A percentile compares a stretch with the other conserved stretches of the same genome.
Conservation (phyloP, 2,329 filamentous ascomycete genomes). For the Bipolaris zeicola region DNA sequence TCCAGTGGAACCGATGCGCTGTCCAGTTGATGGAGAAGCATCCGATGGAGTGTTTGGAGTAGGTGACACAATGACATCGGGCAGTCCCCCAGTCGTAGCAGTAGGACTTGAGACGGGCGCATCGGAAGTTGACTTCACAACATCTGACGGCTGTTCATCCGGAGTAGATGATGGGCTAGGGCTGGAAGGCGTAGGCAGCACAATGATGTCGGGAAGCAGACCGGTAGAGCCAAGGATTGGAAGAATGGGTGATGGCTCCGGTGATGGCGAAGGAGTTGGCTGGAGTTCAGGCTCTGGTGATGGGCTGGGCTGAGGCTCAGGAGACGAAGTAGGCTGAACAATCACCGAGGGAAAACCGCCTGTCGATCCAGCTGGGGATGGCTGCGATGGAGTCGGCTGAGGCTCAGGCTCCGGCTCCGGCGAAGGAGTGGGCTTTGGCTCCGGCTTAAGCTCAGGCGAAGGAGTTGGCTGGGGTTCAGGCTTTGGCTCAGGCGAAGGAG, state of each 20-base stretch:
- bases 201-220: slow-evolving; percentile 20
- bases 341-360: slow-evolving; percentile 9
- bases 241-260: not conserved
- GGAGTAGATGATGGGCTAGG: not conserved
- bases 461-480: too few relatives aligned
- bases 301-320: slow-evolving; percentile 4
- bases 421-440: slow-evolving; percentile 10
- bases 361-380: slow-evolving; percentile 16
- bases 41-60: not conserved
- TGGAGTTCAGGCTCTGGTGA: not conserved
- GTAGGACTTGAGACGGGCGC: not conserved
- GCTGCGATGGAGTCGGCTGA: not conserved
- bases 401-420: not conserved
- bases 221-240: slow-evolving; percentile 29
- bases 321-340: slow-evolving; percentile 9
- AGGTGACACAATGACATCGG: slow-evolving; percentile 3
- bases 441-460: too few relatives aligned
- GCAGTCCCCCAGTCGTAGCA: not conserved
- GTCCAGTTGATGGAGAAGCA: slow-evolving; percentile 10
- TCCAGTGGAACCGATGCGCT: slow-evolving; percentile 21
- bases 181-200: slow-evolving; percentile 8
- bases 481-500: too few relatives aligned
- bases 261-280: not conserved
- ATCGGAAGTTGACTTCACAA: slow-evolving; percentile 2
- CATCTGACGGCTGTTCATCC: not conserved